Conservation (phyloP, 148 eudicot genomes). For the Rhododendron ferrugineum region DNA sequence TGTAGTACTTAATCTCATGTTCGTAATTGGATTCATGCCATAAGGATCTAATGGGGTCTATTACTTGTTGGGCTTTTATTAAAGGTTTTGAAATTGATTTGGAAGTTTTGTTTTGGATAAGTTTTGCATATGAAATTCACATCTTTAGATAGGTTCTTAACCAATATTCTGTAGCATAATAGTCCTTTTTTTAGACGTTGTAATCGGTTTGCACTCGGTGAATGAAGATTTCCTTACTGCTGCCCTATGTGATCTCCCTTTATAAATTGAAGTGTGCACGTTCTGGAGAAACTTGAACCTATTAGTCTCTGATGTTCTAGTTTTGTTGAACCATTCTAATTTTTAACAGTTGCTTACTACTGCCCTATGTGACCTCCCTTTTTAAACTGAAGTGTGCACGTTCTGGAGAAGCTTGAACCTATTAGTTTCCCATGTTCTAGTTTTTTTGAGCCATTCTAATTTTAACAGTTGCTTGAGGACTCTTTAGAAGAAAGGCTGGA, state of each 20-base stretch:
- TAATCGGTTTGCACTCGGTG: not conserved
- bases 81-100: not conserved
- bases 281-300: not conserved
- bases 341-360: slow-evolving; percentile 42
- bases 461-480: slow-evolving; percentile 76
- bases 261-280: not conserved
- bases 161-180: not conserved
- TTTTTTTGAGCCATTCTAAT: slow-evolving; percentile 16
- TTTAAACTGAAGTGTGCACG: not conserved
- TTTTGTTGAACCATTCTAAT: slow-evolving; percentile 16
- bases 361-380: not conserved
- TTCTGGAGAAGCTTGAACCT: not conserved
- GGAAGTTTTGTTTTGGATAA: not conserved
- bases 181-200: not conserved
- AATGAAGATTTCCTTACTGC: not conserved
- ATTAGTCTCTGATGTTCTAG: not conserved
- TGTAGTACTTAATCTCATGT: not conserved
- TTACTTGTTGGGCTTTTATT: not conserved
- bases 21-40: not conserved
- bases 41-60: not conserved
- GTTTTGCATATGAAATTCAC: not conserved
- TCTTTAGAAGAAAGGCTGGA: slow-evolving; percentile 87
- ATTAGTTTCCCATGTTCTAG: not conserved
- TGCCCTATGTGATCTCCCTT: not conserved
- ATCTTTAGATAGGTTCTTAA: not conserved